These are phyloP conservation scores for Cicer yamashitae DNA, from an alignment of 306 rosid genomes.

Conservation along the genomic window DNA sequence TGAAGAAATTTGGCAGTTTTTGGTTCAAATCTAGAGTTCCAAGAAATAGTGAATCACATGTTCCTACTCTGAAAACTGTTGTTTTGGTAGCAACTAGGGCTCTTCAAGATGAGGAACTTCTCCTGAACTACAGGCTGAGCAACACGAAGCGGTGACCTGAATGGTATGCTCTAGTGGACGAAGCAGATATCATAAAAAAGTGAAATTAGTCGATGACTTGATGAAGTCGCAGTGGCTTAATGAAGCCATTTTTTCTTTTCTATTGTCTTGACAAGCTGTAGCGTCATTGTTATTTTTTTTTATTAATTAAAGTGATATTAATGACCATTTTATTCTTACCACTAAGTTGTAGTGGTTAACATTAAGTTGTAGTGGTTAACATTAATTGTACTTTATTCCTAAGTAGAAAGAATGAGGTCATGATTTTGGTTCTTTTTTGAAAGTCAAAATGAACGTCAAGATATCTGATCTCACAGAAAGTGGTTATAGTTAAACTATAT, in stretches of 20 bases:
- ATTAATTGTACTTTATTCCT: constrained; percentile 1
- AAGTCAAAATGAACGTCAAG: neutral
- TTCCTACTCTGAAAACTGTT: constrained; percentile 68
- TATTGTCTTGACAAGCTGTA: constrained; percentile 9
- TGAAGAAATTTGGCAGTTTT: constrained; percentile 62
- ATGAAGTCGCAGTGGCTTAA: neutral
- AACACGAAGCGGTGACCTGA: constrained; percentile 72
- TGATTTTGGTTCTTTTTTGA: neutral
- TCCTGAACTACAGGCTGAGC: constrained; percentile 82
- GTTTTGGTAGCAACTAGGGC: constrained; percentile 84
- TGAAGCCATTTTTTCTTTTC: constrained; percentile 23
- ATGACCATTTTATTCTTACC: no score
- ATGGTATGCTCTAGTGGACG: constrained; percentile 85
- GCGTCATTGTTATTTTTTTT: no score
- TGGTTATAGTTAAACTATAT: neutral
- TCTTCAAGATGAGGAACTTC: constrained; percentile 78
- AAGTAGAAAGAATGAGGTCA: constrained; percentile 4
- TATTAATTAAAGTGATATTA: no score
- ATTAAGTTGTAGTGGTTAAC: neutral
- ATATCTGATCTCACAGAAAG: neutral
- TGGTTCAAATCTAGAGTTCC: constrained; percentile 75
- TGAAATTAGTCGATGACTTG: constrained; percentile 47
- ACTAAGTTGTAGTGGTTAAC: no score
- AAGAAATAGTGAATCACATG: constrained; percentile 51
- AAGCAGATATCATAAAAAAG: constrained; percentile 71